A percentile compares a stretch with the other conserved stretches of the same genome.
Evolutionary conservation across 179 eudicot genomes (phyloP).

Genomic region (Beta macrorhiza): DNA sequence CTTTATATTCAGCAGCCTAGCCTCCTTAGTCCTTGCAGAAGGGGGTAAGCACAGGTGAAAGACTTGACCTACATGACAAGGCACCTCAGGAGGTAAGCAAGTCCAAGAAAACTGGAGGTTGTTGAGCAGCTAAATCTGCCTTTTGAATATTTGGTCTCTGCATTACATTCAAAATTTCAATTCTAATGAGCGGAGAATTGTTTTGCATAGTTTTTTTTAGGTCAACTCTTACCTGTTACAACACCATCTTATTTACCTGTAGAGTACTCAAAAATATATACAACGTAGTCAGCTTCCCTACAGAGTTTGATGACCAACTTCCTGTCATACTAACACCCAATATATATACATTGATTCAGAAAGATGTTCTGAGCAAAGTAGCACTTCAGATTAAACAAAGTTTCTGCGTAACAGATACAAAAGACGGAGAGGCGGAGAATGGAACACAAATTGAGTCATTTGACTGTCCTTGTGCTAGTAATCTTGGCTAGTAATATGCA

Average conservation of each 20-base stretch:
- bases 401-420: neutral
- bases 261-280: neutral
- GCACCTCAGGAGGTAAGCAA: neutral
- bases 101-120: conserved; percentile 14
- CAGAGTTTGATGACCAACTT: conserved; percentile 38
- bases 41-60: neutral
- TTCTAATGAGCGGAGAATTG: neutral
- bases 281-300: neutral
- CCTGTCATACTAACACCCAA: neutral
- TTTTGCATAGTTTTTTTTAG: neutral
- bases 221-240: conserved; percentile 9
- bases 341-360: neutral
- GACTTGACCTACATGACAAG: neutral
- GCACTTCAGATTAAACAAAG: neutral
- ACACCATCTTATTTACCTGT: neutral
- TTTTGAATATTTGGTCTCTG: conserved; percentile 22
- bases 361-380: neutral
- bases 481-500: conserved; percentile 13
- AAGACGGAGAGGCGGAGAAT: neutral
- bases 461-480: conserved; percentile 13
- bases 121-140: conserved; percentile 33
- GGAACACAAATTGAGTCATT: conserved; percentile 11
- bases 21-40: neutral
- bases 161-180: conserved; percentile 5
- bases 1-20: neutral